Conservation (phyloP, 2,329 filamentous ascomycete genomes). For the Aspergillus oerlinghausenensis region DNA sequence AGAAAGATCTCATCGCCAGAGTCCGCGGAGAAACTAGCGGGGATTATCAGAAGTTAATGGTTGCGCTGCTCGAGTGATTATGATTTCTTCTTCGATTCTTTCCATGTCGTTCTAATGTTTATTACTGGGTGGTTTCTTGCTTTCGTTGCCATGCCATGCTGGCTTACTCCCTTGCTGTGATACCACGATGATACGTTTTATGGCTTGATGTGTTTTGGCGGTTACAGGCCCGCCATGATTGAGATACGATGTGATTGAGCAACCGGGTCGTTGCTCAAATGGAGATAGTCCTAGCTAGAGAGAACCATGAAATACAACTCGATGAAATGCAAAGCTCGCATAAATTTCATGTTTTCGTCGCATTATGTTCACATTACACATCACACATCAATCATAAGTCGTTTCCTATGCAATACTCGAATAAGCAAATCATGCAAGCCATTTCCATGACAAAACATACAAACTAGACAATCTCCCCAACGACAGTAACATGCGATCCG, state of each 20-base stretch:
- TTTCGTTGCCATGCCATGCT: background rate
- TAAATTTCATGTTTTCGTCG: background rate
- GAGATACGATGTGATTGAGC: background rate
- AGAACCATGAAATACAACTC: too few species aligned
- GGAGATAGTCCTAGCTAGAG: too few species aligned
- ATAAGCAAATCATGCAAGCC: background rate
- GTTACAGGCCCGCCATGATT: background rate
- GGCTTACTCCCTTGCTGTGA: background rate
- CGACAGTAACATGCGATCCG: conserved; percentile 63
- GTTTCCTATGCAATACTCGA: background rate
- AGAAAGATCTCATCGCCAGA: conserved; percentile 60
- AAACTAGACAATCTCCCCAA: conserved; percentile 32
- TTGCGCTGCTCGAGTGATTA: conserved; percentile 54
- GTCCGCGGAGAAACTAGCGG: conserved; percentile 81
- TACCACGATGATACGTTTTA: background rate
- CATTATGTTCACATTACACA: background rate
- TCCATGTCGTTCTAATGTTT: too few species aligned
- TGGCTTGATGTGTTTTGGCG: background rate
- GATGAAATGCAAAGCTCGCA: too few species aligned
- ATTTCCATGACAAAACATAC: background rate
- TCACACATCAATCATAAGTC: background rate
- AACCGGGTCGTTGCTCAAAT: too few species aligned
- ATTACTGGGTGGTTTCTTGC: background rate
- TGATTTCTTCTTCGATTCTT: background rate
- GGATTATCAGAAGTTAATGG: conserved; percentile 71